Evolutionary conservation across 73 alveolate species (phyloP).

Genomic region (Uronychia setigera): DNA sequence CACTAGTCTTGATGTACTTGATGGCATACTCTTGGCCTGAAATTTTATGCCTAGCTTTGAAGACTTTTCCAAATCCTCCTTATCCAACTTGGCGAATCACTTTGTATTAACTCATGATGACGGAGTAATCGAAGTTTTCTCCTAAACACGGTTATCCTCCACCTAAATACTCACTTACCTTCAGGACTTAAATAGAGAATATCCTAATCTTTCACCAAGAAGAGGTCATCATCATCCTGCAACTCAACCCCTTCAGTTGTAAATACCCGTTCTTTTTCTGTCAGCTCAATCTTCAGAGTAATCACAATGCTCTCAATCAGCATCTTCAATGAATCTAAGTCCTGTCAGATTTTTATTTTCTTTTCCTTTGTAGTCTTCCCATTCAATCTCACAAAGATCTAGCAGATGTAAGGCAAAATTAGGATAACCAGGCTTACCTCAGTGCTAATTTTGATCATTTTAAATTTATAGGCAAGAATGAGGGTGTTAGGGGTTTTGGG

Average conservation of each 20-base stretch:
- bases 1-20: slow-evolving; percentile 10
- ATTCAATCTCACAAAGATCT: too few species aligned
- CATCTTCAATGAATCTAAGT: too few species aligned
- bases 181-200: slow-evolving; percentile 38
- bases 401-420: too few species aligned
- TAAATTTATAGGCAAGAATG: too few species aligned
- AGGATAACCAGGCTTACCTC: too few species aligned
- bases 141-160: slow-evolving; percentile 11
- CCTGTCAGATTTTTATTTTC: too few species aligned
- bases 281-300: too few species aligned
- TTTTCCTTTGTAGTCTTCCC: too few species aligned
- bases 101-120: slow-evolving; percentile 25
- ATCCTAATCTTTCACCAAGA: slow-evolving; percentile 33
- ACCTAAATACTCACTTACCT: slow-evolving; percentile 48
- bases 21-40: slow-evolving; percentile 21
- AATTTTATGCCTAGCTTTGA: slow-evolving; percentile 26
- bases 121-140: slow-evolving; percentile 56
- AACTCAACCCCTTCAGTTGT: slow-evolving; percentile 53
- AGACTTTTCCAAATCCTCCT: slow-evolving; percentile 40
- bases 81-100: slow-evolving; percentile 15
- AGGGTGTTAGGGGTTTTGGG: too few species aligned
- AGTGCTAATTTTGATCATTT: too few species aligned
- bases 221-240: slow-evolving; percentile 39
- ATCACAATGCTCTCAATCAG: too few species aligned
- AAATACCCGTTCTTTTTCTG: slow-evolving; percentile 12